Conservation (phyloP, 495 filamentous ascomycete genomes). For the Penicillium pulvis region DNA sequence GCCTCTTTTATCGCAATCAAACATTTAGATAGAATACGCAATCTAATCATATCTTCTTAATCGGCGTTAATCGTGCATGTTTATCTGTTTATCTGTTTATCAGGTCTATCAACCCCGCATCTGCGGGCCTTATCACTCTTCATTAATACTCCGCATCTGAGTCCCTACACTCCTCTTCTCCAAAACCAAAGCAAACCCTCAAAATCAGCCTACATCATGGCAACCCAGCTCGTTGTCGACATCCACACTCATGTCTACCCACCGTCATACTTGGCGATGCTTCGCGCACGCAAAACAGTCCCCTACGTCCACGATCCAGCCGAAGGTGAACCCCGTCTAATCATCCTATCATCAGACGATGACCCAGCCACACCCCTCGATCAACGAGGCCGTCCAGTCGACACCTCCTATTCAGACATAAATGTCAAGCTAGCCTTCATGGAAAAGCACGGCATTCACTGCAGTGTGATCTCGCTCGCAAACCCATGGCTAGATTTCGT, state of each 20-base stretch:
- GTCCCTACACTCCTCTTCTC: neutral
- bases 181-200: neutral
- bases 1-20: neutral
- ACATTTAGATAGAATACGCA: neutral
- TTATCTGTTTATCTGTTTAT: neutral
- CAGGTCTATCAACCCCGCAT: conserved; percentile 17
- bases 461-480: conserved; percentile 84
- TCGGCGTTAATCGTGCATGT: neutral
- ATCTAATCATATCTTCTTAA: no score
- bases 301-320: conserved; percentile 77
- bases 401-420: conserved; percentile 70
- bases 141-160: conserved; percentile 5
- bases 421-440: conserved; percentile 81
- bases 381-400: conserved; percentile 70
- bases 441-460: conserved; percentile 77
- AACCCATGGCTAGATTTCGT: conserved; percentile 98
- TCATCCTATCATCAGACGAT: conserved; percentile 72
- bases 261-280: conserved; percentile 76
- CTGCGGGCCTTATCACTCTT: conserved; percentile 21
- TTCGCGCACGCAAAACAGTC: conserved; percentile 71
- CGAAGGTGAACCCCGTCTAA: conserved; percentile 65
- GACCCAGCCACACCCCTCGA: conserved; percentile 55
- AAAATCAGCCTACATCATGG: conserved; percentile 21
- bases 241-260: conserved; percentile 96
- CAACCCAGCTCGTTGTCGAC: conserved; percentile 64